Percentiles rank a stretch among this genome's conserved stretches.
These are phyloP conservation scores for Verticillium isaacii DNA, from an alignment of 2,329 filamentous ascomycete genomes.

Conservation along the genomic window DNA sequence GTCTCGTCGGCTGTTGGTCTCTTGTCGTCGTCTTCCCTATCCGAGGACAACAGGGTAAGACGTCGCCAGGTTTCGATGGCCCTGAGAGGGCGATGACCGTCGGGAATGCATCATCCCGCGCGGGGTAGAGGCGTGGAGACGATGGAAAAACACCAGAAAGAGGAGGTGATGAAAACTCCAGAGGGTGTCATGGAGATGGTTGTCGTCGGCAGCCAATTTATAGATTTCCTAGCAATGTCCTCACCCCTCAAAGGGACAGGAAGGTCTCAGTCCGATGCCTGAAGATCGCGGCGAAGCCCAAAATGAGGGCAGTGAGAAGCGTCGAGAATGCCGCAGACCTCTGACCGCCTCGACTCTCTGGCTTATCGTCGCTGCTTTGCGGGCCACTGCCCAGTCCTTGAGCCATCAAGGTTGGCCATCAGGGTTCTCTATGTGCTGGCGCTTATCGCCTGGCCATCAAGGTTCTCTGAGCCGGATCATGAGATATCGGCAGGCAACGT, in stretches of 20 bases:
- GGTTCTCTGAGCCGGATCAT: constrained; percentile 6
- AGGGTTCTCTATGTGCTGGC: constrained; percentile 4
- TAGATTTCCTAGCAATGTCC: neutral
- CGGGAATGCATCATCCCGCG: neutral
- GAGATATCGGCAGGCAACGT: neutral
- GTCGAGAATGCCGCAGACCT: neutral
- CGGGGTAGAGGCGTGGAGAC: neutral
- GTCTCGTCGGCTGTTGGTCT: neutral
- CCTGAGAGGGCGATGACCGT: neutral
- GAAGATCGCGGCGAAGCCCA: neutral
- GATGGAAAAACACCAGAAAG: neutral
- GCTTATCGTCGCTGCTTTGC: constrained; percentile 1
- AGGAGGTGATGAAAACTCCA: neutral
- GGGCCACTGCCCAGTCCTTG: neutral
- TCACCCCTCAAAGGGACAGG: neutral
- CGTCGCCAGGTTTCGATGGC: neutral
- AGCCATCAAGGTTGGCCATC: constrained; percentile 14
- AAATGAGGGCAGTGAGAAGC: neutral
- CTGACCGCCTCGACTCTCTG: constrained; percentile 1
- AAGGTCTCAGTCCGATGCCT: neutral
- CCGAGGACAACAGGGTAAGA: neutral
- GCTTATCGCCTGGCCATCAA: constrained; percentile 6
- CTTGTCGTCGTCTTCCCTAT: neutral
- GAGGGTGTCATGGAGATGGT: neutral
- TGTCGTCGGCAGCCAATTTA: neutral